Evolutionary conservation across 768 basidiomycete species (phyloP).

Genomic region (Gymnopilus junonius): DNA sequence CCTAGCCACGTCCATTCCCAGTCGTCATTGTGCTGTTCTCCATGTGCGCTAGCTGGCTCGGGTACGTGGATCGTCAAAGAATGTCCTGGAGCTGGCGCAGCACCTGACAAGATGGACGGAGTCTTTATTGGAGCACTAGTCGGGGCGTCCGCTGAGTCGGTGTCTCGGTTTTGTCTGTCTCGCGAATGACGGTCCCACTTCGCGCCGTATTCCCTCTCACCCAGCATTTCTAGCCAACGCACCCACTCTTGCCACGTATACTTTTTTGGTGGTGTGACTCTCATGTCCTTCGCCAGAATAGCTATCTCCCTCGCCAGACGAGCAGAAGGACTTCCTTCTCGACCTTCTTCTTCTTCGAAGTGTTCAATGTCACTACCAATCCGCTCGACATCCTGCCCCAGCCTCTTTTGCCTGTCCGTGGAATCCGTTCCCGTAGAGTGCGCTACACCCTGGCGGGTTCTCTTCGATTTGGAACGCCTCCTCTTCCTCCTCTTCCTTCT

Average conservation of each 20-base stretch:
- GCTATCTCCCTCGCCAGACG: slow-evolving; percentile 35
- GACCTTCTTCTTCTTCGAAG: slow-evolving; percentile 29
- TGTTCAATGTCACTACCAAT: slow-evolving; percentile 40
- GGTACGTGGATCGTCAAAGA: neutral
- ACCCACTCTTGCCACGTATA: slow-evolving; percentile 45
- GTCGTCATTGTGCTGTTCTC: neutral
- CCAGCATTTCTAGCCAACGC: slow-evolving; percentile 35
- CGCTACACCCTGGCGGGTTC: neutral
- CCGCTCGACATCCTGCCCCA: slow-evolving; percentile 30
- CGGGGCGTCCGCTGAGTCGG: neutral
- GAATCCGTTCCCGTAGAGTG: neutral
- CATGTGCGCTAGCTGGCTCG: neutral
- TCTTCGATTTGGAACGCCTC: slow-evolving; percentile 1
- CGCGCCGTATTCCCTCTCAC: slow-evolving; percentile 12
- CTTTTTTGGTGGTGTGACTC: slow-evolving; percentile 26
- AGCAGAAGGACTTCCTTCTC: slow-evolving; percentile 30
- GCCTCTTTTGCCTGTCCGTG: neutral
- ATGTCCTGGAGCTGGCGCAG: neutral
- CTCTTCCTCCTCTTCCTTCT: slow-evolving; percentile 23
- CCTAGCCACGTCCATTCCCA: slow-evolving; percentile 42
- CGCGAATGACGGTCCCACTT: neutral
- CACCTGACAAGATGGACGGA: neutral
- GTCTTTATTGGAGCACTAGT: neutral
- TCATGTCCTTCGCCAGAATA: slow-evolving; percentile 33
- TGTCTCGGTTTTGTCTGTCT: neutral